Conservation (phyloP, 2,329 filamentous ascomycete genomes). For the Fusarium hostae region DNA sequence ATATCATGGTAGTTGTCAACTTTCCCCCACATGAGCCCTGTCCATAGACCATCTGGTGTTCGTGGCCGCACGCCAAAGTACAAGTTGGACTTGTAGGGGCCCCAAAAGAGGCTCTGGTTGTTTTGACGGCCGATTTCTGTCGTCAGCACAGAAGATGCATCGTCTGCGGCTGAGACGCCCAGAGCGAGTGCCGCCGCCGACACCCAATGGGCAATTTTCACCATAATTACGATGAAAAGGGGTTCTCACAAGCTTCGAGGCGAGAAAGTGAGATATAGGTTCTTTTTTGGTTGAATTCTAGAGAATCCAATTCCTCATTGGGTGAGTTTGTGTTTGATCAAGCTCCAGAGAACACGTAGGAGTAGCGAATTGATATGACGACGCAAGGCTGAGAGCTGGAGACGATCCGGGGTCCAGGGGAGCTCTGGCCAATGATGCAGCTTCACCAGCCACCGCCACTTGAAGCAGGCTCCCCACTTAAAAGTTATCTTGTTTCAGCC, state of each 20-base stretch:
- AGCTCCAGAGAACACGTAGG: conserved; percentile 43
- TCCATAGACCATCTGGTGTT: conserved; percentile 81
- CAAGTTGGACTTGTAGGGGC: conserved; percentile 91
- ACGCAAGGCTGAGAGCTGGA: conserved; percentile 43
- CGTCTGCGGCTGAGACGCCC: conserved; percentile 43
- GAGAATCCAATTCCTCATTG: conserved; percentile 19
- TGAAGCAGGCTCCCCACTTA: conserved; percentile 1
- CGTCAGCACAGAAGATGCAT: conserved; percentile 54
- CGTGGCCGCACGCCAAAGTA: conserved; percentile 92
- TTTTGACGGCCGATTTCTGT: conserved; percentile 64
- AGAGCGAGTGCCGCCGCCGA: conserved; percentile 46
- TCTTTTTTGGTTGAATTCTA: neutral
- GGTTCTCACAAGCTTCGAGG: neutral
- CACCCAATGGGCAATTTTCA: conserved; percentile 47
- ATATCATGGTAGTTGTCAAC: conserved; percentile 82
- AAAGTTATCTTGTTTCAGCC: conserved; percentile 32
- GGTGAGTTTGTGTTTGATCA: conserved; percentile 4
- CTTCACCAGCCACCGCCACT: conserved; percentile 40
- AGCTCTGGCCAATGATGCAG: conserved; percentile 42
- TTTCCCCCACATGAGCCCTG: conserved; percentile 88
- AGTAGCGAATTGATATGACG: conserved; percentile 20
- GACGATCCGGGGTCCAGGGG: conserved; percentile 1
- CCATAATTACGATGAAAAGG: conserved; percentile 41
- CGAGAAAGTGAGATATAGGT: neutral
- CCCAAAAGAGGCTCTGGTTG: conserved; percentile 94